Base-by-base conservation (phyloP, 306 rosid genomes). In the Corylus americana region DNA sequence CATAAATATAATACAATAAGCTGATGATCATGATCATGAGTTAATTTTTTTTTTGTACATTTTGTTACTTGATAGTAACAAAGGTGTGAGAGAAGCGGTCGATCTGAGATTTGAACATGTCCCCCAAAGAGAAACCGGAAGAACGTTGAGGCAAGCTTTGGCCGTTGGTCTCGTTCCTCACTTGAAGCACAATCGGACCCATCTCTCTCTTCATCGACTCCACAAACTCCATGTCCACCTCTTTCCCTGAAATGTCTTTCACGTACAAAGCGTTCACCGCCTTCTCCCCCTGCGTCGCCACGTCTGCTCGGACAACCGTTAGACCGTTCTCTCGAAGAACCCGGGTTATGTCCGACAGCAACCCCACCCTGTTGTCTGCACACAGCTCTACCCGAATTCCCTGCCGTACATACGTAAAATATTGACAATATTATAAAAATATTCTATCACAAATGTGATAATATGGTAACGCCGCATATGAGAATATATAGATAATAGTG, bases 281-380 rank as follows among this genome's bases (percentile, higher is more conserved):
- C 81, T 92, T 90, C 77, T 82, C 87, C 78, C 95, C 93, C 45
- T 87, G 87, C 8, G 95, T 90, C 71, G 85, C 92, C 6, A 92
- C 85, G 42, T 89, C 93, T n/a, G 91, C 97, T 80, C 91, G 67
- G 55, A 85, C 93, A 18, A 90, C 90, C 0, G 70, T 80, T 7
- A 92, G 84, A 7, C 93, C 92, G 44, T 88, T 90, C 84, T 92
- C 97, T 39, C 94, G 62, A 18, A 92, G 90, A 14, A 87, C 88
- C 78, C 92, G 69, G 22, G 95, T 92, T 73, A 89, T 90, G 69
- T 92, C 93, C 0, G 92, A 92, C 4, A 90, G 89, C 79, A 92
- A 79, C 16, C 92, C 92, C 4, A 79, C 81, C 80, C 92, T 83
- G 20, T 90, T 74, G 53, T 92, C 84, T 13, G 91, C 92, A 42